Evolutionary conservation across 768 basidiomycete species (phyloP), one percentile per base, ranked within the genome.

Genomic region (Lactarius quietus): DNA sequence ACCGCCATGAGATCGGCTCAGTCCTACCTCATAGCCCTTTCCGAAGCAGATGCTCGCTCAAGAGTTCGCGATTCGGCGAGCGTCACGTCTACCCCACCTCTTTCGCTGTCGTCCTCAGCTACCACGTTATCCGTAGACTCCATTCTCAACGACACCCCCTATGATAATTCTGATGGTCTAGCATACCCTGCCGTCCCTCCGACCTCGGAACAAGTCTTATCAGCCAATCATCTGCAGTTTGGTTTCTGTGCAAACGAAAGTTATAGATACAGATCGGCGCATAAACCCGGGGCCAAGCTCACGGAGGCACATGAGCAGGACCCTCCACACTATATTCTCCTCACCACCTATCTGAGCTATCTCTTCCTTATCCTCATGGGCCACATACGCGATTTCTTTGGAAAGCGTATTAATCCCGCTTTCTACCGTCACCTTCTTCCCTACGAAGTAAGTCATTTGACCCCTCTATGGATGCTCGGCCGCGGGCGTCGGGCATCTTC

Each of bases 341-440:
- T 98, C 67, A 87, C 91, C 10, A 96, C 95, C 6, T 98, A 98
- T 74, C 82, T 96, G 76, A 89, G 90, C 79, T 98, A 96, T 78
- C 84, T 98, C 70, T 82, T 98, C 65, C 86, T 98, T 63, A 96
- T 98, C 69, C 82, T 86, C 69, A 77, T 99, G 55, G 97, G 97
- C 23, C 97, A 98, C 73, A 78, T 95, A 54, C 87, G 96, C 61
- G 97, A 99, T 77, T 99, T 98, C 74, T 77, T 98, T 68, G 96
- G 96, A 28, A 98, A 97, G 77, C 82, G 87, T 52, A 80, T 97
- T 61, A 76, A 82, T 63, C 83, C 89, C 6, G 74, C 82, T 15
- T 80, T 82, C 39, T 98, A 93, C 74, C 81, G 81, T 59, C 93
- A 97, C 77, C 79, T 99, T 62, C 86, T 93, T 78, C 89, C 93